These are phyloP conservation scores for Aureobasidium sp. DNA, from an alignment of 2,329 filamentous ascomycete species.

Conservation along the genomic window DNA sequence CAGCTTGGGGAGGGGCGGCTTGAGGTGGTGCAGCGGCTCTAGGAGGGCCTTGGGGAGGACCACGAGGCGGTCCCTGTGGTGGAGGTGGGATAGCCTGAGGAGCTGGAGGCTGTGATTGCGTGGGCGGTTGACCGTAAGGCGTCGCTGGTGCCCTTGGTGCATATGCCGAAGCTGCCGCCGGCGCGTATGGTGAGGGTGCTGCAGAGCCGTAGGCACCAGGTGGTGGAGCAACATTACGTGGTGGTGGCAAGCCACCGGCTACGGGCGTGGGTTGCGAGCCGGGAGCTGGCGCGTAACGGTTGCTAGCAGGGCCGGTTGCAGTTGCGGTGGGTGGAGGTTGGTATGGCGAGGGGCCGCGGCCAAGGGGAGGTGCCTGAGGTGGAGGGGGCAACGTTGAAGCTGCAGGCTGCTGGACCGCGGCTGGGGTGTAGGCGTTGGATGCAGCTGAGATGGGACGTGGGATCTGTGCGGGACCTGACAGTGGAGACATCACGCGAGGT, in stretches of 20 bases:
- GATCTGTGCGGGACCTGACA: conserved; percentile 50
- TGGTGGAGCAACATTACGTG: conserved; percentile 38
- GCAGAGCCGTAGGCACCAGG: conserved; percentile 38
- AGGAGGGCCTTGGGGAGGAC: conserved; percentile 43
- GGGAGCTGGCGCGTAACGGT: conserved; percentile 66
- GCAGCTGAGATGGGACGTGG: conserved; percentile 47
- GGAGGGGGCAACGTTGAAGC: conserved; percentile 37
- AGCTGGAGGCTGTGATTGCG: conserved; percentile 31
- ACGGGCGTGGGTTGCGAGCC: conserved; percentile 44
- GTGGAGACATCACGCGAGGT: conserved; percentile 60
- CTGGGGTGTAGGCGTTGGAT: conserved; percentile 58
- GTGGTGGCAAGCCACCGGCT: conserved; percentile 30
- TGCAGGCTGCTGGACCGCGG: conserved; percentile 30
- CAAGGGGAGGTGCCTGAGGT: conserved; percentile 51
- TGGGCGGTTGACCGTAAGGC: conserved; percentile 36
- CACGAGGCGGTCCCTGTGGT: conserved; percentile 32
- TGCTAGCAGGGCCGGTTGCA: conserved; percentile 57
- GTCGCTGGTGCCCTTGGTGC: conserved; percentile 17
- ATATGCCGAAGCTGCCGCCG: conserved; percentile 20
- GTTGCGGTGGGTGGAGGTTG: conserved; percentile 61
- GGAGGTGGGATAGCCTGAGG: conserved; percentile 35
- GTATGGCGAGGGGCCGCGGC: conserved; percentile 77
- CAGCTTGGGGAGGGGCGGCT: conserved; percentile 41
- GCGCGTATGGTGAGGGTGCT: conserved; percentile 5
- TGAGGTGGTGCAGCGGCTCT: conserved; percentile 41